These are phyloP conservation scores for Cryptosporidium felis DNA, from an alignment of 169 alveolate genomes.

Conservation along the genomic window DNA sequence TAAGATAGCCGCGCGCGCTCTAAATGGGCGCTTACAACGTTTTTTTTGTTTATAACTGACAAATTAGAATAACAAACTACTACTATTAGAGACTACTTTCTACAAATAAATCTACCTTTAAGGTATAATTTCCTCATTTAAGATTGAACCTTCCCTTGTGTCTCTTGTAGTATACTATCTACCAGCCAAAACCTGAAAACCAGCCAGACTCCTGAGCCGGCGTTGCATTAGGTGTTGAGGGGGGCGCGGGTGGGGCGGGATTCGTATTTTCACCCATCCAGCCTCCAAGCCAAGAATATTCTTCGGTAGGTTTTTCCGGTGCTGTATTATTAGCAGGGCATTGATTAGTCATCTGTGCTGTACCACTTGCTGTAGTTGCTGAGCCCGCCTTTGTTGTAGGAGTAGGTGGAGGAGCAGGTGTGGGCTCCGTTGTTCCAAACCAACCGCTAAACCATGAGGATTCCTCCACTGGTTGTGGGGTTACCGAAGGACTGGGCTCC, in stretches of 20 bases:
- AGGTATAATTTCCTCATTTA: too few relatives aligned
- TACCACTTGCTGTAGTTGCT: background rate
- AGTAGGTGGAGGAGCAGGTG: conserved; percentile 57
- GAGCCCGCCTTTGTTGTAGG: background rate
- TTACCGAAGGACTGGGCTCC: background rate
- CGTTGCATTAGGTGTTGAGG: conserved; percentile 1
- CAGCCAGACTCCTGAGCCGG: conserved; percentile 27
- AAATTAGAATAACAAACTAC: too few relatives aligned
- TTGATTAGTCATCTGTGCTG: too few relatives aligned
- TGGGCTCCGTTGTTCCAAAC: conserved; percentile 25
- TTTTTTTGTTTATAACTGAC: too few relatives aligned
- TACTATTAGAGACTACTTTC: too few relatives aligned
- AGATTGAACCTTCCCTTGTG: background rate
- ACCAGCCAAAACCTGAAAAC: conserved; percentile 69
- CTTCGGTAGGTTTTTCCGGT: background rate
- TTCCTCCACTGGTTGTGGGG: background rate
- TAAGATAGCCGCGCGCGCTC: conserved; percentile 31
- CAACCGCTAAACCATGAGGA: background rate
- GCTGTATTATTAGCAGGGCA: too few relatives aligned
- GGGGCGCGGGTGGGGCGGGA: conserved; percentile 19
- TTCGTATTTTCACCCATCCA: conserved; percentile 13
- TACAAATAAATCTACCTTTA: too few relatives aligned
- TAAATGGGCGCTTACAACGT: conserved; percentile 14
- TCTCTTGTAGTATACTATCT: background rate
- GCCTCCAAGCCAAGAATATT: conserved; percentile 30